These are phyloP conservation scores for Lasiodiplodia sp. DNA, from an alignment of 2,329 filamentous ascomycete species.

Conservation along the genomic window DNA sequence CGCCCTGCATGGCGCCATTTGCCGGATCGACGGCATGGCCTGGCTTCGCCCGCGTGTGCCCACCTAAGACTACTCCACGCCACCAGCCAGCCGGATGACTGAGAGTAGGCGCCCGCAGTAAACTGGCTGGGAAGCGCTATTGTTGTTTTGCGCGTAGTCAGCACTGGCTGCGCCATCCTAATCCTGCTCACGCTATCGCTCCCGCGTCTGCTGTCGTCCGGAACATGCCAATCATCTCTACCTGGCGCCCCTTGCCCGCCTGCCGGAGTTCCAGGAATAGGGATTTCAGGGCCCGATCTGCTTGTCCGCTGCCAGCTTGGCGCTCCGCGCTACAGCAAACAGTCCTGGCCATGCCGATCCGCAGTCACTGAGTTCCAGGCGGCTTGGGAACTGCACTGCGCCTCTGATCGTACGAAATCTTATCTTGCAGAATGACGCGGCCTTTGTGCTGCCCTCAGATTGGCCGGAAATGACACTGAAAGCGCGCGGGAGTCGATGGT, in stretches of 20 bases:
- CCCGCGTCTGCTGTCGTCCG: slow-evolving; percentile 2
- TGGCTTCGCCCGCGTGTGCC: not conserved
- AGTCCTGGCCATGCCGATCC: slow-evolving; percentile 12
- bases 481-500: slow-evolving; percentile 12
- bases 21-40: not conserved
- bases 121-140: not conserved
- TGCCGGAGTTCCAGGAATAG: not conserved
- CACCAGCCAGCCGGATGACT: not conserved
- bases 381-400: slow-evolving; percentile 19
- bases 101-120: slow-evolving; percentile 13
- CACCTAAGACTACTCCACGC: not conserved
- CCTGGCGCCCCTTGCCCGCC: not conserved
- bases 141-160: slow-evolving; percentile 10
- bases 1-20: slow-evolving; percentile 18
- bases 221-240: slow-evolving; percentile 1
- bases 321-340: slow-evolving; percentile 16
- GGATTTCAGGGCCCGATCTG: not conserved
- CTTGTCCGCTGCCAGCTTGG: slow-evolving; percentile 13
- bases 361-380: not conserved
- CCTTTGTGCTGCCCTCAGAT: not conserved
- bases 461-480: slow-evolving; percentile 20
- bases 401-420: slow-evolving; percentile 10
- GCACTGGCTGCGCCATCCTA: slow-evolving; percentile 16
- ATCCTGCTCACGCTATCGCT: slow-evolving; percentile 8
- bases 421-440: slow-evolving; percentile 9